A percentile compares a stretch with the other conserved stretches of the same genome.
Evolutionary conservation across 768 basidiomycete genomes (phyloP).

Genomic region (Boletus patriciae): DNA sequence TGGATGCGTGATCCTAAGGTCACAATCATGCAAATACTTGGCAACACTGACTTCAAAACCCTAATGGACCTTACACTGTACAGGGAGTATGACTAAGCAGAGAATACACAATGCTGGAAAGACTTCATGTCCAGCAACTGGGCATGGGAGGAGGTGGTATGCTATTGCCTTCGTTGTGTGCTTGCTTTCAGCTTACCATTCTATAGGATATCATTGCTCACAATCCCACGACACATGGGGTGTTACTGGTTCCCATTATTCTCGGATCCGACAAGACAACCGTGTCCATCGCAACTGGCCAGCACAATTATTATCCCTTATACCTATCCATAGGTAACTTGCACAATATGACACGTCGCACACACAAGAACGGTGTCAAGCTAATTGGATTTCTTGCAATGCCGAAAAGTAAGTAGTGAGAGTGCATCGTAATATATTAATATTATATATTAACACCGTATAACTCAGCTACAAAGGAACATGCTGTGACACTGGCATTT

Average conservation of each 20-base stretch:
- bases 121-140: conserved; percentile 3
- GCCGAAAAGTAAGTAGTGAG: too few relatives aligned
- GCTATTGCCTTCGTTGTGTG: neutral
- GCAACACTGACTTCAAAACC: neutral
- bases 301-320: too few relatives aligned
- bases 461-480: too few relatives aligned
- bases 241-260: neutral
- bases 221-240: neutral
- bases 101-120: neutral
- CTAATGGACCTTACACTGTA: neutral
- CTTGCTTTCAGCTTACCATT: neutral
- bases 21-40: neutral
- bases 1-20: neutral
- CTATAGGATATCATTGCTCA: neutral
- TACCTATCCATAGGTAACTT: too few relatives aligned
- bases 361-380: too few relatives aligned
- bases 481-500: too few relatives aligned
- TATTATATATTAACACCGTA: too few relatives aligned
- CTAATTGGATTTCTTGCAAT: too few relatives aligned
- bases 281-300: too few relatives aligned
- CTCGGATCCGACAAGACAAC: too few relatives aligned
- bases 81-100: neutral
- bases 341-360: too few relatives aligned
- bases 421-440: too few relatives aligned
- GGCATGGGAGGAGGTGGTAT: conserved; percentile 4